Base-by-base conservation (phyloP, 148 eudicot species). In the Spergularia marina region DNA sequence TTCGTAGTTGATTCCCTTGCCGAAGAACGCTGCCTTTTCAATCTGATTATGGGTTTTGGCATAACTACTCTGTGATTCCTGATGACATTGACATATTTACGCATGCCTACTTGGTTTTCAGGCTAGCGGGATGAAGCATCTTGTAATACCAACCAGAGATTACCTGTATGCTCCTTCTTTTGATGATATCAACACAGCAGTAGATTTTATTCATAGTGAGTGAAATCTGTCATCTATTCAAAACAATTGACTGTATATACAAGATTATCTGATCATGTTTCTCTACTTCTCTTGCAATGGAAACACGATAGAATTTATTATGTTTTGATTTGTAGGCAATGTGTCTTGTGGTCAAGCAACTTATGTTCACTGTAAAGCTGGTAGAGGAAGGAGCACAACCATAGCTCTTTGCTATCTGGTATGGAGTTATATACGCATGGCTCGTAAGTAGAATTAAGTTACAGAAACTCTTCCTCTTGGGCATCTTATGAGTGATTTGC, bases 321-420 rank as follows among this genome's bases (percentile, higher is more conserved):
- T 34, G 70, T 59, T 68, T 72, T 73, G 34, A 36, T 30, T 57
- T 71, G 23, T 53, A 91, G 97, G 79, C 59, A 89, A 91, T 77
- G 84, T 89, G 63, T 82, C 86, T 34, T 75, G 74, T 78, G 89
- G 94, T 14, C 82, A 71, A 75, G 87, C 89, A 64, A 93, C 98
- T 23, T 93, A 91, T 78, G 97, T 93, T 60, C 98, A 93, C 84
- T 93, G 98, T 84, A 93, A 93, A 85, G 98, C 98, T 75, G 98
- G 98, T 73, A 77, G 98, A 59, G 98, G 98, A 76, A 74, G 98
- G 78, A 93, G 98, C 83, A 91, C 98, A 65, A 93, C 98, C 10
- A 79, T 93, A 44, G 98, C 87, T 40, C 86, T 91, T 64, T 91
- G 96, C 69, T 91, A 91, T 71, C 75, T 91, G 91, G 93, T 91